phyloP scores from a whole-genome alignment of 2,329 filamentous ascomycete genomes.

The Didymella pinodella region DNA sequence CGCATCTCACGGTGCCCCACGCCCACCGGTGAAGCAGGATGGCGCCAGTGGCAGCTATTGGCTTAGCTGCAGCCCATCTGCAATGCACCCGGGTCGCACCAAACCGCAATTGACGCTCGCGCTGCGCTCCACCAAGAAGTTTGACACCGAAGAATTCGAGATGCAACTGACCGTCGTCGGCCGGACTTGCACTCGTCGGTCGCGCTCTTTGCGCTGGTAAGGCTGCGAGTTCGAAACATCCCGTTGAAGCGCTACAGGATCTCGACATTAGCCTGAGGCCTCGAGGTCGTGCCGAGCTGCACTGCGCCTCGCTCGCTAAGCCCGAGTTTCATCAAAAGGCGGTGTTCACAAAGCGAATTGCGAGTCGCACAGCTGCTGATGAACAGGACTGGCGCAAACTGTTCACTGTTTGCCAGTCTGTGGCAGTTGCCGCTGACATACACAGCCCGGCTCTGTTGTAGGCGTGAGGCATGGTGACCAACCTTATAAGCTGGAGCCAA shows the following conservation, averaged over 20 bases:
- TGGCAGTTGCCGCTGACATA: conserved; percentile 24
- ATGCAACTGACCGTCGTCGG: conserved; percentile 22
- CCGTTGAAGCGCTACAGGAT: conserved; percentile 10
- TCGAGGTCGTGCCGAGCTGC: conserved; percentile 37
- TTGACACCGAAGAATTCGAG: conserved; percentile 25
- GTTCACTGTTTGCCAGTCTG: conserved; percentile 44
- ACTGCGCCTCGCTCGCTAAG: conserved; percentile 48
- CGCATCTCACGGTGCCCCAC: conserved; percentile 46
- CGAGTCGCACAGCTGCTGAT: conserved; percentile 28
- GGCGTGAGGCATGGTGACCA: conserved; percentile 25
- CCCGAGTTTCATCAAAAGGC: conserved; percentile 30
- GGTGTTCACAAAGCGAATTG: conserved; percentile 31
- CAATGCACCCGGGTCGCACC: conserved; percentile 43
- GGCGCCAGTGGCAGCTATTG: conserved; percentile 43
- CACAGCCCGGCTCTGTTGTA: conserved; percentile 29
- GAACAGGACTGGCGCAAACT: conserved; percentile 13
- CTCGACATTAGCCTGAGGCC: conserved; percentile 27
- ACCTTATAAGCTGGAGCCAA: conserved; percentile 40
- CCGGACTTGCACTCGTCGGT: conserved; percentile 14
- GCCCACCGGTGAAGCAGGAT: conserved; percentile 46
- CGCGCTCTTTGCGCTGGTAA: conserved; percentile 9
- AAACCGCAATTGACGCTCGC: conserved; percentile 37
- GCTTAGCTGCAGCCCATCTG: conserved; percentile 42
- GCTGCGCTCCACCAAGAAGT: conserved; percentile 32
- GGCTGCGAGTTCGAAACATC: conserved; percentile 16